Conservation (phyloP, 108 stramenopile species). For the Pinguiococcus pyrenoidosus region DNA sequence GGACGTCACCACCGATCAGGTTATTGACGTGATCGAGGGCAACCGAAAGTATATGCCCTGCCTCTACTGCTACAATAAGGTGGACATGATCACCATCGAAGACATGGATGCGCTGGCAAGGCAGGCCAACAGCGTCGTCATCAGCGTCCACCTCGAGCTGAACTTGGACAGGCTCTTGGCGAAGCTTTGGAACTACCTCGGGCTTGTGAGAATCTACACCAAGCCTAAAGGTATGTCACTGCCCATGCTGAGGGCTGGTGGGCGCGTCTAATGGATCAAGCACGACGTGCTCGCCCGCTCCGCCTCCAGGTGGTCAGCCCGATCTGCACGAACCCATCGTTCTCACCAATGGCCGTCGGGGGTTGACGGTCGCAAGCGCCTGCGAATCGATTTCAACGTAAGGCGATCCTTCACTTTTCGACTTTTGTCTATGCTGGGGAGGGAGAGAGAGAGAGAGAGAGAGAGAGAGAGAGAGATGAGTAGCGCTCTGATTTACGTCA, state of each 20-base stretch:
- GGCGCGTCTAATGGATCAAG: constrained; percentile 20
- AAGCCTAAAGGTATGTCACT: constrained; percentile 77
- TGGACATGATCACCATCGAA: constrained; percentile 90
- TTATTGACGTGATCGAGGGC: constrained; percentile 93
- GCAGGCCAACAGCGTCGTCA: constrained; percentile 82
- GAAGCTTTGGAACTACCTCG: constrained; percentile 88
- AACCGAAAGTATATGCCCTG: constrained; percentile 90
- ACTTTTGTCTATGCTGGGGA: too few species aligned
- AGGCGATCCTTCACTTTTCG: too few species aligned
- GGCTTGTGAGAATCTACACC: constrained; percentile 89
- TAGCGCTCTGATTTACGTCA: too few species aligned
- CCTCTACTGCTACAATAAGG: constrained; percentile 96
- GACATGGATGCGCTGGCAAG: constrained; percentile 91
- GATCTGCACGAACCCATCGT: background rate
- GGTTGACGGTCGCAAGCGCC: background rate
- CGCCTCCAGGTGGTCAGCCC: background rate
- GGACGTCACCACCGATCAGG: constrained; percentile 81
- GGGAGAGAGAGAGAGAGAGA: too few species aligned
- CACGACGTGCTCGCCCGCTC: constrained; percentile 1
- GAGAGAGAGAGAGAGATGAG: too few species aligned
- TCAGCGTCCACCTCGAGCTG: constrained; percentile 63
- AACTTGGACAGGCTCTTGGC: constrained; percentile 53
- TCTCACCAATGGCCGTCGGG: constrained; percentile 25
- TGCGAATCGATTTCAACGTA: background rate
- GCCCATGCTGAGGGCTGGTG: constrained; percentile 36